Percentiles rank a stretch among this genome's conserved stretches.
These are phyloP conservation scores for Echium plantagineum DNA, from an alignment of 257 asterid genomes.

Conservation along the genomic window DNA sequence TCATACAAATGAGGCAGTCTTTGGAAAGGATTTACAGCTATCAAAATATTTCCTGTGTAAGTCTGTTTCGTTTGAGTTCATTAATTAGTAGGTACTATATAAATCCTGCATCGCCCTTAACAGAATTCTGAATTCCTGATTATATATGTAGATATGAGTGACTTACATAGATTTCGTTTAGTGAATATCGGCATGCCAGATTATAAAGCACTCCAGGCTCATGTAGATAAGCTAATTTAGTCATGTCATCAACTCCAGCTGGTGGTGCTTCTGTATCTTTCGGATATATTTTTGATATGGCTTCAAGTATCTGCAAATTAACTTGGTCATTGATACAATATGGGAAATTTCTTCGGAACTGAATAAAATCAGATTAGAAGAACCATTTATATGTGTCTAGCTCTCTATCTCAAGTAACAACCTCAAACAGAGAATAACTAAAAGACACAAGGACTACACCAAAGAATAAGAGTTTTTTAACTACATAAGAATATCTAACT, in stretches of 20 bases:
- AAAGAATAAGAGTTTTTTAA: too few species aligned
- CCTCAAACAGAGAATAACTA: too few species aligned
- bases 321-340: slow-evolving; percentile 11
- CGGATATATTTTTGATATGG: slow-evolving; percentile 84
- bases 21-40: slow-evolving; percentile 89
- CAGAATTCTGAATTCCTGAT: background rate
- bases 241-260: slow-evolving; percentile 94
- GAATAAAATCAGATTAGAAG: slow-evolving; percentile 1
- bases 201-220: slow-evolving; percentile 82
- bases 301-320: slow-evolving; percentile 54
- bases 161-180: slow-evolving; percentile 82
- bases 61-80: slow-evolving; percentile 43
- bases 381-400: too few species aligned
- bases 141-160: background rate
- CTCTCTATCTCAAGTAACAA: too few species aligned
- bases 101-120: background rate
- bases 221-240: slow-evolving; percentile 90
- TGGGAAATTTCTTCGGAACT: slow-evolving; percentile 7
- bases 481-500: too few species aligned
- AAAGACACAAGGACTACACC: too few species aligned
- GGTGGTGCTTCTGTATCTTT: slow-evolving; percentile 89
- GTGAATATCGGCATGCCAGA: slow-evolving; percentile 64
- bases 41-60: slow-evolving; percentile 88
- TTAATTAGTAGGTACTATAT: background rate
- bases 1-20: slow-evolving; percentile 90